phyloP scores from a whole-genome alignment of 768 basidiomycete genomes.

The Leccinum rimulosum region DNA sequence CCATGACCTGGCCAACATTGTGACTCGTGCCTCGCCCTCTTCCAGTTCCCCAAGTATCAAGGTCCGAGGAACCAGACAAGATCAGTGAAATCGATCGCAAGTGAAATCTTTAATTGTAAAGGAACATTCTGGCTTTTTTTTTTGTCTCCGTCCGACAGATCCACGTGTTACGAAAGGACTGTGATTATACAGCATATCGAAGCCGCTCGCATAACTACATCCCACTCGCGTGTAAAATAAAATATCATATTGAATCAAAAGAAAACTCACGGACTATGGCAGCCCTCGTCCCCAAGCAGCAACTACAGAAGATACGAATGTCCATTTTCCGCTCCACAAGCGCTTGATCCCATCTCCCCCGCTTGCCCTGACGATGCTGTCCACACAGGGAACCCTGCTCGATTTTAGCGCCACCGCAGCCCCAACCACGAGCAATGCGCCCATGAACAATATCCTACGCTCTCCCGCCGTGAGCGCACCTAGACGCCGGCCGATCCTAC shows the following conservation, averaged over 20 bases:
- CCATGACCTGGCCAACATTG: not conserved
- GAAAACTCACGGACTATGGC: constrained; percentile 12
- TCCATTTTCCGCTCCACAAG: constrained; percentile 24
- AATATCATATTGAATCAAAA: not conserved
- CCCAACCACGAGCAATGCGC: constrained; percentile 67
- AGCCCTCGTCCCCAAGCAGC: constrained; percentile 29
- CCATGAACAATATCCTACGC: constrained; percentile 46
- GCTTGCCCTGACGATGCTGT: constrained; percentile 9
- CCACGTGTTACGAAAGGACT: not conserved
- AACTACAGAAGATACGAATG: constrained; percentile 19
- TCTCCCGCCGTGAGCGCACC: constrained; percentile 28
- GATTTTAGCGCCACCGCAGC: constrained; percentile 55
- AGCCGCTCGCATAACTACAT: not conserved
- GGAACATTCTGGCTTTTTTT: not conserved
- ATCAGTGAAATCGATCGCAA: not conserved
- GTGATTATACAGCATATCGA: not conserved
- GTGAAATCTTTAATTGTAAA: not conserved
- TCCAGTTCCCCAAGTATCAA: not conserved
- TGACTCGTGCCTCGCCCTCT: not conserved
- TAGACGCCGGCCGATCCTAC: constrained; percentile 20
- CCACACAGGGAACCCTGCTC: constrained; percentile 12
- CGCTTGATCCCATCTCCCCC: constrained; percentile 25
- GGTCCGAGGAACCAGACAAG: not conserved
- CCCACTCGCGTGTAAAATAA: not conserved
- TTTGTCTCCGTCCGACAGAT: not conserved